phyloP scores from a whole-genome alignment of 345 rosid species.

The Boechera divaricarpa region DNA sequence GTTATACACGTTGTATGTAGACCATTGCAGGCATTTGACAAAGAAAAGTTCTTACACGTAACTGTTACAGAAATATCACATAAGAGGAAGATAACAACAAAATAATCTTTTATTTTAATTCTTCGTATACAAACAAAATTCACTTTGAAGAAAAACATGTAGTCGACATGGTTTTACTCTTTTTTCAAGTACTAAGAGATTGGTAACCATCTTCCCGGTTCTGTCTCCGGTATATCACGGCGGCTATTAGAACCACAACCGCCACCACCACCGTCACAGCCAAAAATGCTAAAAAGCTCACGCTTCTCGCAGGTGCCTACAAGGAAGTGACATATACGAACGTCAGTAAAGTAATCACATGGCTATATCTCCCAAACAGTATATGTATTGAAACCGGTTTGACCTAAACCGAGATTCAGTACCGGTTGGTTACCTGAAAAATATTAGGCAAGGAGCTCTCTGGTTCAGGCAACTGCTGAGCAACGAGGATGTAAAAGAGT shows the following conservation, averaged over 20 bases:
- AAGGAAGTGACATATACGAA: not conserved
- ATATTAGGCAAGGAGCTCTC: constrained; percentile 12
- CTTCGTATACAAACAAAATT: not conserved
- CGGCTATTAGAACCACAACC: constrained; percentile 40
- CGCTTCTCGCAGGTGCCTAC: constrained; percentile 31
- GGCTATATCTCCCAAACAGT: not conserved
- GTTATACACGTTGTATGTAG: not conserved
- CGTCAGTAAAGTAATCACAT: not conserved
- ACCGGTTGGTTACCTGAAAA: constrained; percentile 46
- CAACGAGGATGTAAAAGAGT: constrained; percentile 71
- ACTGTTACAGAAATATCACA: constrained; percentile 23
- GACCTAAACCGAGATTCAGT: not conserved
- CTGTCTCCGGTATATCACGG: constrained; percentile 36
- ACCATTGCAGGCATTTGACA: not conserved
- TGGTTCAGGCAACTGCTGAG: constrained; percentile 54
- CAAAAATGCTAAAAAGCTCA: constrained; percentile 15
- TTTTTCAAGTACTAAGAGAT: constrained; percentile 44
- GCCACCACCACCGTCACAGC: constrained; percentile 41
- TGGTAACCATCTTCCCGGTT: constrained; percentile 54
- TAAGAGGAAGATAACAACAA: constrained; percentile 7
- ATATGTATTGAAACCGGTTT: not conserved
- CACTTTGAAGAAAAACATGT: constrained; percentile 3
- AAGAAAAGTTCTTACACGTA: constrained; percentile 23
- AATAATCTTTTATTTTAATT: not conserved
- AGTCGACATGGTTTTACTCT: constrained; percentile 14